Percentiles rank a stretch among this genome's conserved stretches.
phyloP scores from a whole-genome alignment of 768 basidiomycete genomes.

The Floccularia luteovirens region DNA sequence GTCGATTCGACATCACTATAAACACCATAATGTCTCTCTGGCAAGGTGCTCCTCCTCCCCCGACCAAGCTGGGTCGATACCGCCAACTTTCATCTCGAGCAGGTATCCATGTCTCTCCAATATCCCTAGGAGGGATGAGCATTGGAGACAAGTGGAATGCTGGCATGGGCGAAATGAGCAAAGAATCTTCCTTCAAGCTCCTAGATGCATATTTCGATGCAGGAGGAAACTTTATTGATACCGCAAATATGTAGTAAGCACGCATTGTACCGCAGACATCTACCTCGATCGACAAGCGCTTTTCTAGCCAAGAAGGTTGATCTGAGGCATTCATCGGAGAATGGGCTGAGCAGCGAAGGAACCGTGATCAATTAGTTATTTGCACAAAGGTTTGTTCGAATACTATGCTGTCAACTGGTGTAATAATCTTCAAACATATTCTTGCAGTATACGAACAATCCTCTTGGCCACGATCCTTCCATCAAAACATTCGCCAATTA shows the following conservation, averaged over 20 bases:
- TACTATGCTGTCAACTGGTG: background rate
- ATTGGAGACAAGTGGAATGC: slow-evolving; percentile 27
- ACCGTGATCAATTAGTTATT: slow-evolving; percentile 40
- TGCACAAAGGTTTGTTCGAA: slow-evolving; percentile 26
- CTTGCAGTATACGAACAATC: background rate
- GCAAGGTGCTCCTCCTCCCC: slow-evolving; percentile 20
- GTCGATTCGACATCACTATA: no score
- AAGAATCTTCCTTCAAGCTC: slow-evolving; percentile 31
- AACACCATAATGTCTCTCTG: no score
- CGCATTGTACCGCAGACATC: no score
- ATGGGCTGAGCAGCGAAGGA: slow-evolving; percentile 36
- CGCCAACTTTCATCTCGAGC: slow-evolving; percentile 22
- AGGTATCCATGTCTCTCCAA: slow-evolving; percentile 29
- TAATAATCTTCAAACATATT: background rate
- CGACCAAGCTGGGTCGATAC: slow-evolving; percentile 20
- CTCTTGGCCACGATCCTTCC: slow-evolving; percentile 7
- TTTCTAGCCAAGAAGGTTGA: slow-evolving; percentile 35
- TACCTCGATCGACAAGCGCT: background rate
- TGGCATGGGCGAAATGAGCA: slow-evolving; percentile 27
- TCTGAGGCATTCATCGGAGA: slow-evolving; percentile 45
- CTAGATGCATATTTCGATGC: slow-evolving; percentile 31
- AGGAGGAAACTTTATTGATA: slow-evolving; percentile 42
- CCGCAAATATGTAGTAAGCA: slow-evolving; percentile 34
- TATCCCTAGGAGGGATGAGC: slow-evolving; percentile 30
- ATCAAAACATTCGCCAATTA: slow-evolving; percentile 19